Evolutionary conservation across 306 rosid species (phyloP), one percentile per base, ranked within the genome.

Genomic region (Glycine tomentella): DNA sequence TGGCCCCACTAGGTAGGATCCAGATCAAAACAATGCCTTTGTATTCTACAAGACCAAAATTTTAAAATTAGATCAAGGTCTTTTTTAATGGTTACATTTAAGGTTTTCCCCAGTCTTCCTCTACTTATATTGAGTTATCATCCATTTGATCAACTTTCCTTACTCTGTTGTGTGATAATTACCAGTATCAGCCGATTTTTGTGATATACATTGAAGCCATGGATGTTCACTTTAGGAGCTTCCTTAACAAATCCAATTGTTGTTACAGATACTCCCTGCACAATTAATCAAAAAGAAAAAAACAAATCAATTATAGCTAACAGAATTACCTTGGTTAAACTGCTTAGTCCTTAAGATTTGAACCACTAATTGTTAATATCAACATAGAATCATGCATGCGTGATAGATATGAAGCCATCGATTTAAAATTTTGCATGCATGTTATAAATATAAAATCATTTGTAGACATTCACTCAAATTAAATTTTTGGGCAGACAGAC

Each of bases 181-280:
- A 93, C 98, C 91, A 90, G 66, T 79, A 95, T 95, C 77, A 95
- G 78, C 75, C 98, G 93, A 79, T 92, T 95, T 85, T 91, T 95
- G 87, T 95, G 93, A 90, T 95, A 92, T 63, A 95, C 71, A 77
- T 89, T 92, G 90, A 95, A 95, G 78, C 98, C 98, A 20, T 91
- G 98, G 65, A 87, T 46, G 69, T 52, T 58, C 76, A 90, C 85
- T 11, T 25, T 50, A 7, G 98, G 98, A 86, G 97, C 98, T 80
- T 95, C 98, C 71, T 90, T 92, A 56, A 90, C 83, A 88, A 91
- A 95, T 64, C 98, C 98, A 81, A 95, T 89, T 52, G 97, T 92
- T 4, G 97, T 92, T 75, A 92, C 81, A 81, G 82, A 83, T 72
- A 67, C 25, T 70, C 75, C 93, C 98, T 90, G 77, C 84, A 85